Conservation (phyloP, 75 land plant species). For the Cupressus sempervirens region DNA sequence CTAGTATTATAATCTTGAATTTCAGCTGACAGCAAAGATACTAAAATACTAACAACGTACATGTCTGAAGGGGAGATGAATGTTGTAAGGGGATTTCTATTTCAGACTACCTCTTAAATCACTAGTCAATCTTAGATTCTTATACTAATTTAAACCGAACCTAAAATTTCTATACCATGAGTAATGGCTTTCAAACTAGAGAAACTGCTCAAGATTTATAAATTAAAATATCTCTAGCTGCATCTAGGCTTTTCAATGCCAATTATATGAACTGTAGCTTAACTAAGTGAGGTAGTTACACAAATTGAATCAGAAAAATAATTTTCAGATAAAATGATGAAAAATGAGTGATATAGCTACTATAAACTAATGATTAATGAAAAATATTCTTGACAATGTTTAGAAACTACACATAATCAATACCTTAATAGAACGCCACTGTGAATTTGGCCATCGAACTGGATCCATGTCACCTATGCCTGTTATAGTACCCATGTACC, state of each 20-base stretch:
- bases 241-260: background rate
- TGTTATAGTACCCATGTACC: conserved; percentile 76
- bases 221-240: background rate
- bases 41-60: background rate
- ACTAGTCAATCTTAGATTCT: background rate
- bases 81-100: background rate
- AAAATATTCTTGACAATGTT: background rate
- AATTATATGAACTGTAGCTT: background rate
- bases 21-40: background rate
- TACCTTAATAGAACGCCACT: conserved; percentile 78
- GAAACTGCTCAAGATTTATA: background rate
- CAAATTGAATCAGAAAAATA: background rate
- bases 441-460: conserved; percentile 79
- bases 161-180: background rate
- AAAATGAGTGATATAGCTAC: background rate
- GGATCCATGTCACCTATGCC: conserved; percentile 88
- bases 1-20: background rate
- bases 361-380: background rate
- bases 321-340: background rate
- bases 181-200: background rate
- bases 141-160: background rate
- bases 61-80: background rate
- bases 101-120: background rate
- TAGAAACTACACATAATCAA: background rate
- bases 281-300: background rate